Percentiles rank a stretch among this genome's conserved stretches.
Conservation (phyloP, 1,284 basidiomycete species). For the Coniferiporia weirii region DNA sequence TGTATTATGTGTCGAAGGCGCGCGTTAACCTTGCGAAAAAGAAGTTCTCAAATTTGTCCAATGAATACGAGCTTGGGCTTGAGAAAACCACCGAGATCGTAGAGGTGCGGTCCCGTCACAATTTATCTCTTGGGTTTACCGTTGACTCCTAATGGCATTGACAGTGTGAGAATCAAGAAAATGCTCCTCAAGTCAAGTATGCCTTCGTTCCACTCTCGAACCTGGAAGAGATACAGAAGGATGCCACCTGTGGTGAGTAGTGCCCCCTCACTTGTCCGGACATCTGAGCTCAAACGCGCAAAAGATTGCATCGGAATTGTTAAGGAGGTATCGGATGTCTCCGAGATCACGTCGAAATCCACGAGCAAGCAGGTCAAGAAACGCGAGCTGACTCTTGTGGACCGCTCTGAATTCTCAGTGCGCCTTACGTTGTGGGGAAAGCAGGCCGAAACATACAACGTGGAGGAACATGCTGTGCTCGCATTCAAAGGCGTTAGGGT, state of each 20-base stretch:
- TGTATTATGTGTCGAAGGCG: conserved; percentile 89
- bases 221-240: conserved; percentile 66
- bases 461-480: conserved; percentile 62
- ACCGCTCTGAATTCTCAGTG: conserved; percentile 77
- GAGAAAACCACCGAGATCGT: conserved; percentile 81
- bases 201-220: conserved; percentile 70
- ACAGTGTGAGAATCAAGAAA: conserved; percentile 72
- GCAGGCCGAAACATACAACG: conserved; percentile 79
- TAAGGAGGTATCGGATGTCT: conserved; percentile 69
- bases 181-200: conserved; percentile 79
- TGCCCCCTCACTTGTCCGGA: background rate
- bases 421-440: conserved; percentile 95
- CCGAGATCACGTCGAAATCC: conserved; percentile 67
- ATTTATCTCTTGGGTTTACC: background rate
- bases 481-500: conserved; percentile 97
- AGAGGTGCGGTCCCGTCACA: conserved; percentile 44
- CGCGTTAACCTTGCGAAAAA: conserved; percentile 95
- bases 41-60: conserved; percentile 87
- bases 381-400: conserved; percentile 85
- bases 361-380: conserved; percentile 74
- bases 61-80: conserved; percentile 94
- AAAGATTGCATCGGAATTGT: conserved; percentile 84
- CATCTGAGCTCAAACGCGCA: conserved; percentile 20
- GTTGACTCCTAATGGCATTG: conserved; percentile 15
- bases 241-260: conserved; percentile 68